Percentiles rank a stretch among this genome's conserved stretches.
These are phyloP conservation scores for Passiflora organensis DNA, from an alignment of 345 rosid genomes.

Conservation along the genomic window DNA sequence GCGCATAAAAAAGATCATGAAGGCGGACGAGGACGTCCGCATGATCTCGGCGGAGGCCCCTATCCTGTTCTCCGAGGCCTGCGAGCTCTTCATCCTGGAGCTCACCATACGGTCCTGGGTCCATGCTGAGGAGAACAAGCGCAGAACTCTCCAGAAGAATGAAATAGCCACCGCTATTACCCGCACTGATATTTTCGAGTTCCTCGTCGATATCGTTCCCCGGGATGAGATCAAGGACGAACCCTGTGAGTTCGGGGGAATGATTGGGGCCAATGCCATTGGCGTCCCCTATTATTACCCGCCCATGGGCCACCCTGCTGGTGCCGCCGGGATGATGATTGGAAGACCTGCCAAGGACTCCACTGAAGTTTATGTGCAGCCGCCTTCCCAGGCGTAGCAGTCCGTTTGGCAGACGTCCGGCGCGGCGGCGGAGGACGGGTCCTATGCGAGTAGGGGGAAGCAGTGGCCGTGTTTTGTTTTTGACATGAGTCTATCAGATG, in stretches of 20 bases:
- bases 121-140: constrained; percentile 92
- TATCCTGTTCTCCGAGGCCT: constrained; percentile 82
- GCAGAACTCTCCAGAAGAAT: constrained; percentile 90
- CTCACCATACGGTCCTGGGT: constrained; percentile 96
- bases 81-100: constrained; percentile 91
- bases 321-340: constrained; percentile 74
- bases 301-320: constrained; percentile 71
- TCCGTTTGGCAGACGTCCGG: constrained; percentile 78
- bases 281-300: constrained; percentile 86
- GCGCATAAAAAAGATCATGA: constrained; percentile 96
- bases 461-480: constrained; percentile 40
- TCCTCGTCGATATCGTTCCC: constrained; percentile 85
- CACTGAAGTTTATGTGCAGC: constrained; percentile 59
- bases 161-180: constrained; percentile 93
- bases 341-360: constrained; percentile 86
- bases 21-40: constrained; percentile 95
- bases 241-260: constrained; percentile 41
- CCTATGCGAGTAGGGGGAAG: constrained; percentile 60
- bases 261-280: constrained; percentile 60
- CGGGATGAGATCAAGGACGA: constrained; percentile 89
- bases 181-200: constrained; percentile 84
- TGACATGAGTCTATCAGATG: too few relatives aligned
- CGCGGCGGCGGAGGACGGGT: constrained; percentile 56
- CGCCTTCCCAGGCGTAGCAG: constrained; percentile 97
- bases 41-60: constrained; percentile 99